Evolutionary conservation across 2,329 filamentous ascomycete species (phyloP), one percentile per base, ranked within the genome.

Genomic region (Aspergillus spinulosporus): DNA sequence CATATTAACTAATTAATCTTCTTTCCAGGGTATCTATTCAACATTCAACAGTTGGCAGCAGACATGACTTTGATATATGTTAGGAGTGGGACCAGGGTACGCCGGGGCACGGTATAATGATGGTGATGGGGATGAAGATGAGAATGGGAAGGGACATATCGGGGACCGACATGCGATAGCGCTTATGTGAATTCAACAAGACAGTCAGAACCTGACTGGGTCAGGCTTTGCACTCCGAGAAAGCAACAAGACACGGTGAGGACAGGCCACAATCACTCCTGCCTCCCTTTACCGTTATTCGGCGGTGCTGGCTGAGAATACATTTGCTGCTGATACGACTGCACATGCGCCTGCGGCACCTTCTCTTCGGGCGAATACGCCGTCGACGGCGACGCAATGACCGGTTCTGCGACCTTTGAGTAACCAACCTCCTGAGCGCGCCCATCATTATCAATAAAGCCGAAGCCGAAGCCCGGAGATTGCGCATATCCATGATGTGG

Each of bases 381-480:
- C 11, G 47, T 47, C 31, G 43, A 44, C 4, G 55, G 48, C 28
- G 50, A 50, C 12, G 52, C 31, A 37, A 58, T 52, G 29, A 59
- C 59, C 12, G 54, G 58, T 49, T 58, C 59, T 4, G 31, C 49
- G 2, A 53, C 28, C 26, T 57, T 61, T 1, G 53, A 52, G n/a
- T 57, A 57, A 21, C 57, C 59, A 3, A 59, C 45, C n/a, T 55
- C 46, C n/a, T 69, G 68, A 1, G 52, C 56, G 15, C 64, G 64
- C 1, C 67, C 68, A 46, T 71, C 65, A 28, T 58, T 65, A 40
- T 71, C 68, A 14, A 68, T 60, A 21, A 71, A 68, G n/a, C 53
- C 56, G 28, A 31, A 46, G 7, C 50, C 50, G 5, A 42, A 42
- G n/a, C 39, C 39, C 7, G 39, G 39, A 8, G 39, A 37, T 21